These are phyloP conservation scores for Phytopythium boreale DNA, from an alignment of 352 stramenopile species.

Conservation along the genomic window DNA sequence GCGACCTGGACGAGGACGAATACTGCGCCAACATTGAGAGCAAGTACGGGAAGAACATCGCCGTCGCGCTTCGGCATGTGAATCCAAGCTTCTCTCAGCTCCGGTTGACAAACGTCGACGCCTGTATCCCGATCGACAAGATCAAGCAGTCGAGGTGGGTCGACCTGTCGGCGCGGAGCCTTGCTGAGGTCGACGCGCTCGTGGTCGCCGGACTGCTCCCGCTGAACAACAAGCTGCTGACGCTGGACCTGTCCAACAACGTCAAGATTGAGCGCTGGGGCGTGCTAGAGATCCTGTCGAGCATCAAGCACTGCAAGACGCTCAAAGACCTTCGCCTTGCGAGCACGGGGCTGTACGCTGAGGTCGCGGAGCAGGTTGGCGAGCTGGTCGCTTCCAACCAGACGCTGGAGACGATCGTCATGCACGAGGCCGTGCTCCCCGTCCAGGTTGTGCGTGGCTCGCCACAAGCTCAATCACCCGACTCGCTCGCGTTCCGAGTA, in stretches of 20 bases:
- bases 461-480: conserved; percentile 14
- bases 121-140: conserved; percentile 55
- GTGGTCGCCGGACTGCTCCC: conserved; percentile 57
- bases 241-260: conserved; percentile 68
- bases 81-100: conserved; percentile 49
- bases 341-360: conserved; percentile 56
- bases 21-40: conserved; percentile 57
- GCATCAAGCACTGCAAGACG: conserved; percentile 48
- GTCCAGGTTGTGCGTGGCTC: conserved; percentile 59
- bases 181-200: conserved; percentile 62
- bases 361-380: conserved; percentile 54
- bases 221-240: conserved; percentile 49
- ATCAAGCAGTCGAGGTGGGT: conserved; percentile 66
- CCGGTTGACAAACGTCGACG: conserved; percentile 36
- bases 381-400: conserved; percentile 56
- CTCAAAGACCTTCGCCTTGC: conserved; percentile 49
- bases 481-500: conserved; percentile 29
- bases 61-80: conserved; percentile 38
- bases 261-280: conserved; percentile 40
- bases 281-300: conserved; percentile 49
- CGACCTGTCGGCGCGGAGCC: conserved; percentile 20
- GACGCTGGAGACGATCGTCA: conserved; percentile 56
- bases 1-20: conserved; percentile 46
- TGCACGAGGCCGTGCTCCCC: conserved; percentile 37
- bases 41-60: conserved; percentile 46